These are phyloP conservation scores for Tetracladium setigerum DNA, from an alignment of 495 filamentous ascomycete genomes.

Conservation along the genomic window DNA sequence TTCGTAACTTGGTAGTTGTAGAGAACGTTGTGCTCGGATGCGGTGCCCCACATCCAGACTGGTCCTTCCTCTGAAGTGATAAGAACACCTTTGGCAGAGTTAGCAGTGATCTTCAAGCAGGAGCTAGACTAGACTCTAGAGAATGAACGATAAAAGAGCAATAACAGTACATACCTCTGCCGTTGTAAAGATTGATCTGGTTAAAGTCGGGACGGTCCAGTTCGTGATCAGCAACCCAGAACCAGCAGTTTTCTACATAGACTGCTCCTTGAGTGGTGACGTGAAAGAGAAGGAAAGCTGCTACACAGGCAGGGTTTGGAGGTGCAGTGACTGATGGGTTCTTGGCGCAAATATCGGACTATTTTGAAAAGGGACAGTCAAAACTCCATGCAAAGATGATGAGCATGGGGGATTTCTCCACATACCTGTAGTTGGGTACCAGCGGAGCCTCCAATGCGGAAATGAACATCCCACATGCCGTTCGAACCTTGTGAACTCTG, in stretches of 20 bases:
- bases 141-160: too few species aligned
- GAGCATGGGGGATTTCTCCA: not conserved
- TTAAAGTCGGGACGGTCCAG: slow-evolving; percentile 69
- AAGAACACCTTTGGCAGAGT: too few species aligned
- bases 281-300: slow-evolving; percentile 77
- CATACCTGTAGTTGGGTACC: slow-evolving; percentile 64
- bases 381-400: too few species aligned
- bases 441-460: slow-evolving; percentile 74
- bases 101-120: too few species aligned
- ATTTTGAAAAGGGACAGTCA: too few species aligned
- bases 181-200: slow-evolving; percentile 89
- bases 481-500: slow-evolving; percentile 56
- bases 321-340: slow-evolving; percentile 49
- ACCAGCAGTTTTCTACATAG: slow-evolving; percentile 91
- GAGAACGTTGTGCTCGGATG: slow-evolving; percentile 80
- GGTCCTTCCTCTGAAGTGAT: slow-evolving; percentile 38
- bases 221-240: slow-evolving; percentile 92
- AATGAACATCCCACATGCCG: slow-evolving; percentile 89
- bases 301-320: slow-evolving; percentile 49
- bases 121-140: too few species aligned
- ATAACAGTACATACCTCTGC: slow-evolving; percentile 80
- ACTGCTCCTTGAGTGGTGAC: slow-evolving; percentile 60
- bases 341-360: slow-evolving; percentile 62
- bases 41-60: slow-evolving; percentile 68
- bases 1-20: slow-evolving; percentile 79